phyloP scores from a whole-genome alignment of 2,329 filamentous ascomycete species.

The Ploettnerulaceae sp. region DNA sequence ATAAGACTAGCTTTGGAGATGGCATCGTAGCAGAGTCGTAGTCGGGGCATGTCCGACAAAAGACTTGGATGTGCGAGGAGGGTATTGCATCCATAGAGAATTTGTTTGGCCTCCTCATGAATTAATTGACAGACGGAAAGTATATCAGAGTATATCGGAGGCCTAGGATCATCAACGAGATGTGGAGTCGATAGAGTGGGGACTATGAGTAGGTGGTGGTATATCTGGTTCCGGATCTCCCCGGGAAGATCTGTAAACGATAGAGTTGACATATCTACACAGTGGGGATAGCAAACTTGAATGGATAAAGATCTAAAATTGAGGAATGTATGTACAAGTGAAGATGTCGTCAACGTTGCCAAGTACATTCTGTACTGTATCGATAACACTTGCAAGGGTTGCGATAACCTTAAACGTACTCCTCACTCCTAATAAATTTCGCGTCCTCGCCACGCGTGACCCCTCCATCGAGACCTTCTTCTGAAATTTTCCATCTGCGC shows the following conservation, averaged over 20 bases:
- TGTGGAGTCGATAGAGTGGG: slow-evolving; percentile 19
- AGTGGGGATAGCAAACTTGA: no score
- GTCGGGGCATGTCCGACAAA: slow-evolving; percentile 41
- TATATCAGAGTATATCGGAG: slow-evolving; percentile 33
- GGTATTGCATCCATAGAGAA: slow-evolving; percentile 45
- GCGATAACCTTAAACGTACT: slow-evolving; percentile 13
- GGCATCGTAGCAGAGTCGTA: slow-evolving; percentile 34
- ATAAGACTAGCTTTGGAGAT: slow-evolving; percentile 34
- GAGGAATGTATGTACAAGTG: background rate
- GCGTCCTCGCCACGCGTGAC: background rate
- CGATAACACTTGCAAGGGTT: slow-evolving; percentile 3
- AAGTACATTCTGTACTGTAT: no score
- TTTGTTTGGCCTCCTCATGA: slow-evolving; percentile 30
- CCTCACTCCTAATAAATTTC: slow-evolving; percentile 1
- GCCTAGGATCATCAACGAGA: slow-evolving; percentile 19
- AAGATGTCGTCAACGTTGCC: background rate
- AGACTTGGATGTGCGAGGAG: slow-evolving; percentile 46
- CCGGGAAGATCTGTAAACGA: slow-evolving; percentile 43
- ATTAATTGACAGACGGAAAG: slow-evolving; percentile 22
- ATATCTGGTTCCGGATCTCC: slow-evolving; percentile 58
- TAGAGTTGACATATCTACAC: background rate
- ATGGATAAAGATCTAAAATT: slow-evolving; percentile 1
- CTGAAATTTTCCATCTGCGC: background rate
- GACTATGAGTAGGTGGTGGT: slow-evolving; percentile 29
- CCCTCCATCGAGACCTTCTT: background rate